These are phyloP conservation scores for Davidsoniella neocaledoniae DNA, from an alignment of 2,329 filamentous ascomycete species.

Conservation along the genomic window DNA sequence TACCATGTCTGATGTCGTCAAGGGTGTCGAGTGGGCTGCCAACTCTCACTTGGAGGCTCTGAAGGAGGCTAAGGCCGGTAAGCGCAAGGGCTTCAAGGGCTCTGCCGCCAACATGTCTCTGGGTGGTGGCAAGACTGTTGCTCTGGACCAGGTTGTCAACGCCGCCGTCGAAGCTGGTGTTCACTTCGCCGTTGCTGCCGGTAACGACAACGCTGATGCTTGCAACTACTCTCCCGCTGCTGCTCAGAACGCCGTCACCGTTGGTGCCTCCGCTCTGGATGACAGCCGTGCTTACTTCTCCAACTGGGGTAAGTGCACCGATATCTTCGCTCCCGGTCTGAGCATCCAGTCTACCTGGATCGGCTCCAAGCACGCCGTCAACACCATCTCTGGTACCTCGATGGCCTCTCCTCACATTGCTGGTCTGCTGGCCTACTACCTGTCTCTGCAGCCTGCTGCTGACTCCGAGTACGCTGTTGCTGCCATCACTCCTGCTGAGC, in stretches of 20 bases:
- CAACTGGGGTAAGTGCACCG: slow-evolving; percentile 98
- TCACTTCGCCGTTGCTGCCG: slow-evolving; percentile 95
- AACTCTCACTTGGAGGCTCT: slow-evolving; percentile 60
- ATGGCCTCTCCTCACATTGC: slow-evolving; percentile 97
- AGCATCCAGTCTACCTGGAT: slow-evolving; percentile 99
- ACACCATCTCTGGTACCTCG: slow-evolving; percentile 98
- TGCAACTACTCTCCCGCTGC: slow-evolving; percentile 98
- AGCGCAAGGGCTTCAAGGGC: slow-evolving; percentile 96
- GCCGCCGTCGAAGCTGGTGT: slow-evolving; percentile 82
- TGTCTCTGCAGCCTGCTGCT: slow-evolving; percentile 80
- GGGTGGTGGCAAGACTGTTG: slow-evolving; percentile 87
- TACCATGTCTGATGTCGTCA: slow-evolving; percentile 96
- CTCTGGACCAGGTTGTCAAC: slow-evolving; percentile 84
- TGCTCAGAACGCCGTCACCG: slow-evolving; percentile 79
- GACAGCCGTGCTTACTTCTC: slow-evolving; percentile 99
- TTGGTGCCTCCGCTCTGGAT: slow-evolving; percentile 82
- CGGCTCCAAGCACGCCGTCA: slow-evolving; percentile 85
- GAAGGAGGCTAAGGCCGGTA: slow-evolving; percentile 64
- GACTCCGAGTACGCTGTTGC: slow-evolving; percentile 87
- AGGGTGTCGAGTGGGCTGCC: slow-evolving; percentile 92
- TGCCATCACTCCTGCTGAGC: slow-evolving; percentile 77
- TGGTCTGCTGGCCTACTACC: slow-evolving; percentile 92
- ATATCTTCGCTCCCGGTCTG: slow-evolving; percentile 94
- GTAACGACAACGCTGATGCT: slow-evolving; percentile 96
- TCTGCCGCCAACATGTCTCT: slow-evolving; percentile 99